These are phyloP conservation scores for Kwoniella shivajii DNA, from an alignment of 1,284 basidiomycete genomes.

Conservation along the genomic window DNA sequence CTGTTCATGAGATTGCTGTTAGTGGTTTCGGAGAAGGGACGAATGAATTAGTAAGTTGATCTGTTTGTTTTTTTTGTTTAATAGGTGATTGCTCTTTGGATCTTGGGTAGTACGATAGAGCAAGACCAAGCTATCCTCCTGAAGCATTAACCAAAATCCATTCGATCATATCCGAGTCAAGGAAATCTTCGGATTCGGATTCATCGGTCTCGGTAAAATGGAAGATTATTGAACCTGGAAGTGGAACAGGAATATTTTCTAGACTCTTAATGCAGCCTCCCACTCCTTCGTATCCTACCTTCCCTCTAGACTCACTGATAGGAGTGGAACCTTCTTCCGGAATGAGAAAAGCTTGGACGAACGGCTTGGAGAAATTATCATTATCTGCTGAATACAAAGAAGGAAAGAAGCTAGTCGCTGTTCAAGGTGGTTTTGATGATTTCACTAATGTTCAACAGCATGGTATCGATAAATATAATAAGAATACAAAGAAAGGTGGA, in stretches of 20 bases:
- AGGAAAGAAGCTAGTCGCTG: slow-evolving; percentile 17
- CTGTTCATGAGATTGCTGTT: slow-evolving; percentile 42
- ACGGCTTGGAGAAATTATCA: slow-evolving; percentile 21
- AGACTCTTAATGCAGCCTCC: slow-evolving; percentile 51
- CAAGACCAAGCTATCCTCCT: slow-evolving; percentile 54
- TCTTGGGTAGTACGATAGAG: slow-evolving; percentile 49
- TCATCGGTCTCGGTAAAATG: slow-evolving; percentile 2
- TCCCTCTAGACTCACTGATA: slow-evolving; percentile 42
- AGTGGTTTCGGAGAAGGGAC: slow-evolving; percentile 50
- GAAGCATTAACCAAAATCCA: slow-evolving; percentile 44
- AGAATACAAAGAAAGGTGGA: neutral
- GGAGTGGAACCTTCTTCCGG: slow-evolving; percentile 55
- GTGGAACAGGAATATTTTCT: slow-evolving; percentile 56
- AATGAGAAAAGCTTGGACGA: slow-evolving; percentile 51
- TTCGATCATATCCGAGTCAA: slow-evolving; percentile 22
- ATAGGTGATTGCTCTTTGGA: neutral
- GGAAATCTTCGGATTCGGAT: neutral
- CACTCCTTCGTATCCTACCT: slow-evolving; percentile 35
- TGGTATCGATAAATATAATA: slow-evolving; percentile 28
- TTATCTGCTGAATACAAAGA: neutral
- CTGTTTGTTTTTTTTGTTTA: neutral
- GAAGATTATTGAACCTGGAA: slow-evolving; percentile 48
- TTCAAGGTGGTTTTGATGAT: slow-evolving; percentile 54
- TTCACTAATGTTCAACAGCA: slow-evolving; percentile 28
- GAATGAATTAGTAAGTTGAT: slow-evolving; percentile 50